Base-by-base conservation (phyloP, 2,329 filamentous ascomycete species). In the Neofusicoccum kwambonambiense region DNA sequence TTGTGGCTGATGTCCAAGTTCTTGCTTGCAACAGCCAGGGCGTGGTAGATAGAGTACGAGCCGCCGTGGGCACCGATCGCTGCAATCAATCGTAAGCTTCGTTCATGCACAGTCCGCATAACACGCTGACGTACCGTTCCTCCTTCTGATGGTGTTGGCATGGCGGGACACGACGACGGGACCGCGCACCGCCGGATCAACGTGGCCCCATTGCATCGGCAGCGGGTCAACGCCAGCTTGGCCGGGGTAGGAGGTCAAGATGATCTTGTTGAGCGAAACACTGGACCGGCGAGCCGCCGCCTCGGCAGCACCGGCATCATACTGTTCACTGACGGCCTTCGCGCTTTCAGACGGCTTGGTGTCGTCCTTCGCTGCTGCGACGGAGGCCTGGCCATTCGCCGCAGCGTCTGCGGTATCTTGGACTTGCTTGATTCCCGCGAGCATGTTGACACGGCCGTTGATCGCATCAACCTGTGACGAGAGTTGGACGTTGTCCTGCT, bases 11-110 rank as follows among this genome's bases (percentile, higher is more conserved):
- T 84, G 67, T 92, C 87, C 65, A 98, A 86, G 75, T 98, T 90
- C 72, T 94, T 93, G 75, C 92, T 95, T 22, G 94, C 94, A 69
- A 98, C 89, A 12, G 94, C 94, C 34, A 98, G 85, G 22, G 94
- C 94, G 75, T 96, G 93, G 81, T 98, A 98, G 69, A 97, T 94
- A 67, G 92, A 93, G 77, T 99, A 98, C 4, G 93, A 97, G 65
- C 95, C 94, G 68, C 95, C 94, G 70, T 91, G 89, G 65, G 87
- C 89, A 71, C 87, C 87, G 73, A 89, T 87, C 51, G 87, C 86
- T 82, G 57, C 5, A n/a, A 74, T 69, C 44, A 8, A 37, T 50
- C 11, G 34, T 64, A 22, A 67, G 37, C 35, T 45, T 45, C 15
- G 22, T 22, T 8, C 34, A 34, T n/a, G 19, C 42, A 42, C 6